A percentile compares a stretch with the other conserved stretches of the same genome.
Evolutionary conservation across 768 basidiomycete species (phyloP).

Genomic region (Mycena epipterygia): DNA sequence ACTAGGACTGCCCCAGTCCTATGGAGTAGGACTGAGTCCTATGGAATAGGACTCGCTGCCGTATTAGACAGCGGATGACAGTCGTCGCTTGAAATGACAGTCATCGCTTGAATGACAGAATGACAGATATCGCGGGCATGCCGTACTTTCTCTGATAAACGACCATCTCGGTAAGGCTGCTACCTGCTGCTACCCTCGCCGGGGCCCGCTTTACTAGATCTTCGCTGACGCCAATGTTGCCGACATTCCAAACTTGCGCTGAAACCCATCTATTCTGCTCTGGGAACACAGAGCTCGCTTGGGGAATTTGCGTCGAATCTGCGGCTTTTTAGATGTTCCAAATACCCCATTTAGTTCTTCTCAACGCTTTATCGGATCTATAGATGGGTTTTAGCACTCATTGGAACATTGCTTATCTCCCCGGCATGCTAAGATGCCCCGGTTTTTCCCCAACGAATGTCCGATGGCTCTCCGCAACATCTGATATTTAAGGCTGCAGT

Average conservation of each 20-base stretch:
- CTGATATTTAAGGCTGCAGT: conserved; percentile 7
- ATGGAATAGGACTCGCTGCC: too few species aligned
- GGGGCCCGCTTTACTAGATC: conserved; percentile 1
- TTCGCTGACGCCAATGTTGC: conserved; percentile 1
- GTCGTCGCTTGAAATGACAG: too few species aligned
- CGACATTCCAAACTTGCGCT: conserved; percentile 1
- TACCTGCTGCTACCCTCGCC: neutral
- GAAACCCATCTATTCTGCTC: neutral
- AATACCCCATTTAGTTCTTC: conserved; percentile 4
- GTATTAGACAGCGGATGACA: too few species aligned
- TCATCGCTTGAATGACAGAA: too few species aligned
- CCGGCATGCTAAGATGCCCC: conserved; percentile 3
- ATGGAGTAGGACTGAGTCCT: too few species aligned
- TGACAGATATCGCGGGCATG: too few species aligned
- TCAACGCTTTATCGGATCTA: conserved; percentile 9
- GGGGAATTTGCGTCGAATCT: conserved; percentile 2
- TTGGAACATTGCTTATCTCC: conserved; percentile 6
- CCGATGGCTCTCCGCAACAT: conserved; percentile 5
- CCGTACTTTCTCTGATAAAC: conserved; percentile 1
- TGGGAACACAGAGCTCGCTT: conserved; percentile 3
- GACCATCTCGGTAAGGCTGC: conserved; percentile 1
- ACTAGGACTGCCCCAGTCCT: too few species aligned
- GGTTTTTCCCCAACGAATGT: conserved; percentile 1
- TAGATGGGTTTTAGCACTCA: conserved; percentile 5
- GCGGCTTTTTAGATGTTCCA: conserved; percentile 4